These are phyloP conservation scores for Micractinium conductrix DNA, from an alignment of 139 green algal genomes.

Conservation along the genomic window DNA sequence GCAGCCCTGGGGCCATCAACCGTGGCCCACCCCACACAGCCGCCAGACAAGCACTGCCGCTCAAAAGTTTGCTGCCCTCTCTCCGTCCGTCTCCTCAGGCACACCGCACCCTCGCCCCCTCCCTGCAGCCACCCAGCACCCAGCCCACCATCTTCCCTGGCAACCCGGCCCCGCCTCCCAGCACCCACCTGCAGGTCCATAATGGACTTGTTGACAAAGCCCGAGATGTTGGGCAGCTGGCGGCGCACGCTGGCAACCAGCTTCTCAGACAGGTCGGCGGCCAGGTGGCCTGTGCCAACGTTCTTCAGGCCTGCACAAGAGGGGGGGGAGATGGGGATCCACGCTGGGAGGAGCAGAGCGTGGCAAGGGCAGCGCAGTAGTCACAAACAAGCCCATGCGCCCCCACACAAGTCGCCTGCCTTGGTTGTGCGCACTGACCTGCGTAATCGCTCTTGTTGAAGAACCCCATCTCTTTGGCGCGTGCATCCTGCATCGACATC, in stretches of 20 bases:
- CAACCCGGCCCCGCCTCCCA: too few species aligned
- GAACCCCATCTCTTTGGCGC: slow-evolving; percentile 79
- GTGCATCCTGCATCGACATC: slow-evolving; percentile 77
- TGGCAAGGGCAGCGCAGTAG: too few species aligned
- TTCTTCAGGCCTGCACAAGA: slow-evolving; percentile 67
- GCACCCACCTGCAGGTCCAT: slow-evolving; percentile 57
- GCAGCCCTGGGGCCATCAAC: too few species aligned
- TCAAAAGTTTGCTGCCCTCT: not conserved
- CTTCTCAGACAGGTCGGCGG: slow-evolving; percentile 80
- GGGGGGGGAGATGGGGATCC: too few species aligned
- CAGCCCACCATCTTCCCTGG: not conserved
- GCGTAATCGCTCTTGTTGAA: slow-evolving; percentile 77
- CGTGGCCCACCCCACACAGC: not conserved
- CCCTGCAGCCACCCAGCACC: not conserved
- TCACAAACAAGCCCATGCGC: too few species aligned
- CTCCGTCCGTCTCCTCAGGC: too few species aligned
- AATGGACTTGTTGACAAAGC: slow-evolving; percentile 80
- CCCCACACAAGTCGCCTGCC: too few species aligned
- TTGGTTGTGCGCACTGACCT: not conserved
- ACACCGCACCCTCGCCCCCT: not conserved
- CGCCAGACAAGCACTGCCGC: not conserved
- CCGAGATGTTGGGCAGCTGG: slow-evolving; percentile 87
- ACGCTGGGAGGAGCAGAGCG: too few species aligned
- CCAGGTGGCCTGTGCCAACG: slow-evolving; percentile 79
- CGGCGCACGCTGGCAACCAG: slow-evolving; percentile 84